Evolutionary conservation across 495 filamentous ascomycete genomes (phyloP).

Genomic region (Aspergillus asperescens): DNA sequence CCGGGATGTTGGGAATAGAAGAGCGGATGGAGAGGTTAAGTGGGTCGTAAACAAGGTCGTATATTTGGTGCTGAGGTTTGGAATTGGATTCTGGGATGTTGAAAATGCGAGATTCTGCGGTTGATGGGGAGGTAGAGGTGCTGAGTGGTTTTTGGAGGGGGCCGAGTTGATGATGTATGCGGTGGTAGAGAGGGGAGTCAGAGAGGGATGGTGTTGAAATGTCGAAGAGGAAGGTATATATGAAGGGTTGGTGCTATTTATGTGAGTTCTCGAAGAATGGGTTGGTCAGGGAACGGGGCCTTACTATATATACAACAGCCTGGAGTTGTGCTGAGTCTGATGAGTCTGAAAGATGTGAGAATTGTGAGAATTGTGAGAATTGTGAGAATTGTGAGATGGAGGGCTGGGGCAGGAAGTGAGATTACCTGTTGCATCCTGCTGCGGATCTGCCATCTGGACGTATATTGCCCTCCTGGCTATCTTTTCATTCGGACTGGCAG

Average conservation of each 20-base stretch:
- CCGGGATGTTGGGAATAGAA: conserved; percentile 86
- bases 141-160: conserved; percentile 70
- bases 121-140: conserved; percentile 56
- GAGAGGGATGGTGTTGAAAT: conserved; percentile 60
- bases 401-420: background rate
- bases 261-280: background rate
- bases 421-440: conserved; percentile 18
- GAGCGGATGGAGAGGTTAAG: conserved; percentile 68
- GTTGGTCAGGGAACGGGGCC: conserved; percentile 4
- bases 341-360: conserved; percentile 3
- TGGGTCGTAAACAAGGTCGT: conserved; percentile 84
- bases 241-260: conserved; percentile 70
- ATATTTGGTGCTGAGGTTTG: conserved; percentile 47
- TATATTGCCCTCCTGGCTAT: conserved; percentile 49
- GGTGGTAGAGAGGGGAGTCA: conserved; percentile 67
- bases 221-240: conserved; percentile 85
- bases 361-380: background rate
- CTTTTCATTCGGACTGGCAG: conserved; percentile 29
- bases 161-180: conserved; percentile 73
- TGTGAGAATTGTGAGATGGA: background rate
- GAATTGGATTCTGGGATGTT: conserved; percentile 22
- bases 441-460: conserved; percentile 26
- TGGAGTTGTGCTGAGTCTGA: conserved; percentile 47
- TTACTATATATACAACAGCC: conserved; percentile 65
- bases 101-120: conserved; percentile 45